Conservation (phyloP, 2,329 filamentous ascomycete species). For the Cladophialophora psammophila region DNA sequence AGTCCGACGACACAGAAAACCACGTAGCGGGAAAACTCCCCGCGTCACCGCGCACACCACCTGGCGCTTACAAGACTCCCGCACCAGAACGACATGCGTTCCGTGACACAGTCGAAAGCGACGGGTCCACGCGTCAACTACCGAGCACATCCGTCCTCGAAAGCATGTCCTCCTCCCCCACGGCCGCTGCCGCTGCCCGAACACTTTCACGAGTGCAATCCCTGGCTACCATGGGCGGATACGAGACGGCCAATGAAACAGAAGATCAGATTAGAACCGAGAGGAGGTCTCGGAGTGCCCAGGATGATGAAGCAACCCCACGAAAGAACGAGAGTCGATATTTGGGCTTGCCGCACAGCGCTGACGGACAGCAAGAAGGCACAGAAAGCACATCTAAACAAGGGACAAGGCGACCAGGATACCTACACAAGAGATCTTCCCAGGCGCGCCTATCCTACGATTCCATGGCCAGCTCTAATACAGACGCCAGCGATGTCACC, state of each 20-base stretch:
- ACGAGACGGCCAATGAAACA: slow-evolving; percentile 42
- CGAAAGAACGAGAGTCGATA: slow-evolving; percentile 28
- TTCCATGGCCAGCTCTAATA: slow-evolving; percentile 62
- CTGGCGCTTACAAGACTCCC: slow-evolving; percentile 44
- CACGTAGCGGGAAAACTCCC: slow-evolving; percentile 8
- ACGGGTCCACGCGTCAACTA: slow-evolving; percentile 37
- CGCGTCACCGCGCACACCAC: slow-evolving; percentile 40
- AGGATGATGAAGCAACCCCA: slow-evolving; percentile 37
- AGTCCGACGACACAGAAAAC: slow-evolving; percentile 27
- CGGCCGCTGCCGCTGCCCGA: slow-evolving; percentile 53
- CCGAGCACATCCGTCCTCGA: slow-evolving; percentile 51
- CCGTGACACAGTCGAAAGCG: slow-evolving; percentile 30
- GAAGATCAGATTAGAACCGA: slow-evolving; percentile 19
- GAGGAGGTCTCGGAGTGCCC: not conserved
- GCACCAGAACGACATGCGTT: slow-evolving; percentile 39
- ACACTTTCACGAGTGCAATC: slow-evolving; percentile 51
- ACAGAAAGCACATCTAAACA: slow-evolving; percentile 13
- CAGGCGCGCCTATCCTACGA: slow-evolving; percentile 67
- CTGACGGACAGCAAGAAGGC: slow-evolving; percentile 28
- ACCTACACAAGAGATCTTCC: slow-evolving; percentile 62
- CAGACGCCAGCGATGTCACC: slow-evolving; percentile 74
- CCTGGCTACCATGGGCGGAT: slow-evolving; percentile 42
- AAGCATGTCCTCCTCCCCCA: slow-evolving; percentile 54
- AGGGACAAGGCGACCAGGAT: slow-evolving; percentile 59
- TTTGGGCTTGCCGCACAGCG: slow-evolving; percentile 23